Percentiles rank a stretch among this genome's conserved stretches.
phyloP scores from a whole-genome alignment of 768 basidiomycete species.

The Russula brevipes region DNA sequence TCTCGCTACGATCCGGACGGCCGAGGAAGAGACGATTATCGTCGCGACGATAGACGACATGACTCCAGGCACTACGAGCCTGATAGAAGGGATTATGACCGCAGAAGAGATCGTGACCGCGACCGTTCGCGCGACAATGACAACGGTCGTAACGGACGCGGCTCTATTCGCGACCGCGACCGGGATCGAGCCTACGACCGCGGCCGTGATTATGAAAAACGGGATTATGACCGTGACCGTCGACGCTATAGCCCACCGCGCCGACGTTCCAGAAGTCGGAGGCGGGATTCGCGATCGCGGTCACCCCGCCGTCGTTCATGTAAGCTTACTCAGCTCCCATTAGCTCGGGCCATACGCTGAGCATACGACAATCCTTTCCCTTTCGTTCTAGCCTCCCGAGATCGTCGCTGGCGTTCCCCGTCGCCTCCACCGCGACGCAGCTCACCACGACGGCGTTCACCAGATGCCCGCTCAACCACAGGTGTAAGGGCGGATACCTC shows the following conservation, averaged over 20 bases:
- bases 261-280: constrained; percentile 20
- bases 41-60: constrained; percentile 18
- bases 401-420: constrained; percentile 16
- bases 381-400: constrained; percentile 9
- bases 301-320: constrained; percentile 24
- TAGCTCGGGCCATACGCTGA: not conserved
- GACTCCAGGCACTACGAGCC: constrained; percentile 18
- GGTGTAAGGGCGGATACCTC: constrained; percentile 1
- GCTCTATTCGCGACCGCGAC: constrained; percentile 6
- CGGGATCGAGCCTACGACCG: constrained; percentile 6
- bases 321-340: not conserved
- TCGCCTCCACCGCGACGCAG: constrained; percentile 13
- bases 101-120: constrained; percentile 15
- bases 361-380: not conserved
- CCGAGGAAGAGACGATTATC: constrained; percentile 18
- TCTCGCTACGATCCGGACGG: constrained; percentile 13
- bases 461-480: constrained; percentile 4
- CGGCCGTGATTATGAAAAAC: constrained; percentile 17
- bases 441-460: constrained; percentile 16
- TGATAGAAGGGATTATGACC: constrained; percentile 15
- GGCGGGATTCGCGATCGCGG: constrained; percentile 17
- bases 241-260: constrained; percentile 16
- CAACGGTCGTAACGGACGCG: constrained; percentile 11
- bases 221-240: constrained; percentile 19
- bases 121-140: constrained; percentile 18